These are phyloP conservation scores for Puccinia coronata DNA, from an alignment of 1,284 basidiomycete genomes.

Conservation along the genomic window DNA sequence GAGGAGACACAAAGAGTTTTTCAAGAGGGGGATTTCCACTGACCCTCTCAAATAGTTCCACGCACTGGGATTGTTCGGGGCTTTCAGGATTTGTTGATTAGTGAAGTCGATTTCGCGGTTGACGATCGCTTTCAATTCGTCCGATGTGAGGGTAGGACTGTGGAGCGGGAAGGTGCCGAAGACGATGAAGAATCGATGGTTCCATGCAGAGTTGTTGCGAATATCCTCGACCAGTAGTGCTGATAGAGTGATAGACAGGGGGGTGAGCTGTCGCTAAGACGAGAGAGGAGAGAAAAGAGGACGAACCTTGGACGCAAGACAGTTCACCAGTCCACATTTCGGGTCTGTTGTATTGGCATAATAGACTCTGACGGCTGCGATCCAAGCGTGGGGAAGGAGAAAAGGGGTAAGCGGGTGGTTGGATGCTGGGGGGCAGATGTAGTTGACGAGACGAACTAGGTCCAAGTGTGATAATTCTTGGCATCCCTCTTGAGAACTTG, in stretches of 20 bases:
- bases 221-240: conserved; percentile 74
- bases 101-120: conserved; percentile 58
- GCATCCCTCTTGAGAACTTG: conserved; percentile 69
- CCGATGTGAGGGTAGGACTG: neutral
- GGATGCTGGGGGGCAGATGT: too few relatives aligned
- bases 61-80: conserved; percentile 85
- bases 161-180: conserved; percentile 61
- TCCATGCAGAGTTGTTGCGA: conserved; percentile 97
- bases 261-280: neutral
- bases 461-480: conserved; percentile 97
- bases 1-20: neutral
- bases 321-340: conserved; percentile 50
- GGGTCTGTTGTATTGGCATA: conserved; percentile 69
- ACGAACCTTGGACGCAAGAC: conserved; percentile 27
- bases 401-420: too few relatives aligned
- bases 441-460: conserved; percentile 62
- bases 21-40: conserved; percentile 50
- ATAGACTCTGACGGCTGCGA: conserved; percentile 73
- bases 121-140: conserved; percentile 2
- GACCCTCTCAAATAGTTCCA: conserved; percentile 88
- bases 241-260: conserved; percentile 59
- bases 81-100: conserved; percentile 76
- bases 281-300: conserved; percentile 6
- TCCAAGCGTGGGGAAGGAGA: neutral
- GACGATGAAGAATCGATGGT: conserved; percentile 92